A percentile compares a stretch with the other conserved stretches of the same genome.
phyloP scores from a whole-genome alignment of 2,329 filamentous ascomycete genomes.

The Fragosphaeria purpurea region DNA sequence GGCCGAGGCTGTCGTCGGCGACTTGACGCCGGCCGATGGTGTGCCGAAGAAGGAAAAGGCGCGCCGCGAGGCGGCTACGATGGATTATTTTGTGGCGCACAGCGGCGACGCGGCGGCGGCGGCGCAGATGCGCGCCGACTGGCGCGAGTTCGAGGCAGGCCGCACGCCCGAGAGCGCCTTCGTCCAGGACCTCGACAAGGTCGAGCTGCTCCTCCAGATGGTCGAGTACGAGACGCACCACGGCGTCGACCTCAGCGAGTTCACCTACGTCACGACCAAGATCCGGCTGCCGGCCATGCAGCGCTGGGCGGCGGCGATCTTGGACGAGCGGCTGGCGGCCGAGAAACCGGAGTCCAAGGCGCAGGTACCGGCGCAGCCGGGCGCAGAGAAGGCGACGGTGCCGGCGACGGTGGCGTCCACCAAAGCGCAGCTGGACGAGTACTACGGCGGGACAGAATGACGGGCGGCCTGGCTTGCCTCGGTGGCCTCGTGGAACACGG shows the following conservation, averaged over 20 bases:
- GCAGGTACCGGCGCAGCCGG: no score
- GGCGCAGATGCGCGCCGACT: conserved; percentile 63
- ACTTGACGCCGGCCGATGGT: conserved; percentile 87
- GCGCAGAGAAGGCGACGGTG: no score
- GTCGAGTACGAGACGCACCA: conserved; percentile 79
- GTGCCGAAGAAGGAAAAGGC: conserved; percentile 81
- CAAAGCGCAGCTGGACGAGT: no score
- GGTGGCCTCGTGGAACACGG: no score
- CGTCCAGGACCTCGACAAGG: conserved; percentile 95
- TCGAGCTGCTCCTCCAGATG: conserved; percentile 92
- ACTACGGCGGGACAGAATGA: no score
- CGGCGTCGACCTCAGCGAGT: conserved; percentile 71
- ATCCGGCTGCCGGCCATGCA: conserved; percentile 69
- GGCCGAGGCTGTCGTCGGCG: conserved; percentile 91
- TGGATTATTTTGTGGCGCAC: conserved; percentile 76
- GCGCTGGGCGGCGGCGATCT: conserved; percentile 66
- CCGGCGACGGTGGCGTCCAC: no score
- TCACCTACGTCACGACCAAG: conserved; percentile 63
- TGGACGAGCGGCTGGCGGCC: conserved; percentile 47
- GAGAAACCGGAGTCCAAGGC: no score
- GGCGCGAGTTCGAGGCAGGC: conserved; percentile 91
- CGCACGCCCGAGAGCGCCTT: conserved; percentile 75
- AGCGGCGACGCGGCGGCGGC: conserved; percentile 35
- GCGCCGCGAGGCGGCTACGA: conserved; percentile 77
- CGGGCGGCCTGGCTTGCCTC: no score